Conservation (phyloP, 129 eudicot genomes). For the Gnaphalium uliginosum region DNA sequence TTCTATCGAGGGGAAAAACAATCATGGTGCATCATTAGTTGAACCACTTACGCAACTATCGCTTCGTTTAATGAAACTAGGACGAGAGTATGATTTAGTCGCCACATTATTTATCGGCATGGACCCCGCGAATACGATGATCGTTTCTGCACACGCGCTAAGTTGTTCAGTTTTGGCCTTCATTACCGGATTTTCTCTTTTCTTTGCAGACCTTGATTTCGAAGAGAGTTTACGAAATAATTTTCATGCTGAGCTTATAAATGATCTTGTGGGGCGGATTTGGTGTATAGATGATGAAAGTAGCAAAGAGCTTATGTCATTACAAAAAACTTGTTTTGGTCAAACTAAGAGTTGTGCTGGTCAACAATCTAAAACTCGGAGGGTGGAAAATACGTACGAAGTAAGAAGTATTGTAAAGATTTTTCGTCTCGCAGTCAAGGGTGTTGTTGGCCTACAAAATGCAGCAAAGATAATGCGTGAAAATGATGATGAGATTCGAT, state of each 20-base stretch:
- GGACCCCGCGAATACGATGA: slow-evolving; percentile 46
- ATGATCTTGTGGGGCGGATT: slow-evolving; percentile 59
- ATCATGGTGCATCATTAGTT: slow-evolving; percentile 32
- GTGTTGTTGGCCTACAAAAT: slow-evolving; percentile 50
- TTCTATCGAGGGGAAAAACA: slow-evolving; percentile 22
- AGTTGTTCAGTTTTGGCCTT: slow-evolving; percentile 85
- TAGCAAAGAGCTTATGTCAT: slow-evolving; percentile 45
- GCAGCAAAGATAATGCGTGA: slow-evolving; percentile 29
- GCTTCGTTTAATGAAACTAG: slow-evolving; percentile 45
- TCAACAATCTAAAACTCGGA: slow-evolving; percentile 31
- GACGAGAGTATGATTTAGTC: slow-evolving; percentile 62
- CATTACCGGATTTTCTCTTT: slow-evolving; percentile 54
- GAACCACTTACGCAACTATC: slow-evolving; percentile 44
- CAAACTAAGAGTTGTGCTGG: slow-evolving; percentile 28
- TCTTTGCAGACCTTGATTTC: slow-evolving; percentile 30
- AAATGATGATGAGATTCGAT: slow-evolving; percentile 23
- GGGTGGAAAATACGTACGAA: slow-evolving; percentile 36
- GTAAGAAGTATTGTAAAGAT: slow-evolving; percentile 39
- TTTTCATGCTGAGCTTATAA: slow-evolving; percentile 42
- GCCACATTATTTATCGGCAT: slow-evolving; percentile 55
- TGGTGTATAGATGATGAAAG: slow-evolving; percentile 50
- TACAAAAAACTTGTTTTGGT: slow-evolving; percentile 41
- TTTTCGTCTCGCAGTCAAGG: slow-evolving; percentile 44
- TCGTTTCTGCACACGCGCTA: slow-evolving; percentile 60
- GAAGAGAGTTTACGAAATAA: slow-evolving; percentile 17